Evolutionary conservation across 441 rosid genomes (phyloP), one percentile per base, ranked within the genome.

Genomic region (Aquilaria agallochum): DNA sequence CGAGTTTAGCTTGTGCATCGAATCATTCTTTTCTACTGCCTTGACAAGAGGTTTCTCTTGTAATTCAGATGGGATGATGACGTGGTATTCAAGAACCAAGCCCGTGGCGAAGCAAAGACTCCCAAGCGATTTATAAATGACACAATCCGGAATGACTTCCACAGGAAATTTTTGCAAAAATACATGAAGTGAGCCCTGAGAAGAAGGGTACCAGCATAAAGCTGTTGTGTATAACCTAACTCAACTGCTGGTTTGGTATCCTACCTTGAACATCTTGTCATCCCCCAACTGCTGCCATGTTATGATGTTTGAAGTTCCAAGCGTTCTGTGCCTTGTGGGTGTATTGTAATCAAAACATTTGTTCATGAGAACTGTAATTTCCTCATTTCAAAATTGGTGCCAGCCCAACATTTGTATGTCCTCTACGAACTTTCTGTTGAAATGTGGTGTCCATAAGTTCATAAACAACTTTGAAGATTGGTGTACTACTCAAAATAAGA

Each of bases 61-160:
- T 61, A 65, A 53, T 47, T 73, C 75, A 95, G 99, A 83, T 92
- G 99, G 99, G 99, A 95, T 53, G 99, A 95, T 57, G 99, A 95
- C 82, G 96, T 95, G 67, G 97, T 92, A 27, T 92, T 95, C 79
- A 95, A 92, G 87, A 95, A 88, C 71, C 99, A 95, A 82, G 83
- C 97, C 11, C 88, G 98, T 32, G 99, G 99, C 40, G 98, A 92
- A 81, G 81, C 85, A 64, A 89, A 90, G 85, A 68, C 96, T 31
- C 85, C 88, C 0, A 95, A 92, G 82, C 97, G 98, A 76, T 92
- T 92, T 87, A 92, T 92, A 80, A 95, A 92, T 64, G 98, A 92
- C 79, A 92, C 99, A 46, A 89, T 92, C 55, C 84, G 99, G 67
- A 95, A 72, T 59, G 99, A 95, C 76, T 95, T 95, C 72, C 98